Conservation (phyloP, 345 rosid genomes). For the Trapa bicornis region DNA sequence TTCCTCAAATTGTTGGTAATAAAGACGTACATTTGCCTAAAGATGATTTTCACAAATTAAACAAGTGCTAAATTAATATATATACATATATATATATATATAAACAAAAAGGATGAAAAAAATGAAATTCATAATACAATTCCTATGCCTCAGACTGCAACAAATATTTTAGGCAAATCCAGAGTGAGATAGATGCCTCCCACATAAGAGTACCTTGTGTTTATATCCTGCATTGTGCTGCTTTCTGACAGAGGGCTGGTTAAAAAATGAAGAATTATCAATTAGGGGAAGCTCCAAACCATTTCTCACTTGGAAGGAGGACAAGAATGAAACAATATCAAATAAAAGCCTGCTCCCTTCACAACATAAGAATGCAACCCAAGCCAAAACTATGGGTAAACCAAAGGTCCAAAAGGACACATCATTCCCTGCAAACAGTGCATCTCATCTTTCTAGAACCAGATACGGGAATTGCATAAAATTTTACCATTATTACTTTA, state of each 20-base stretch:
- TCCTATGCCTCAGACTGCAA: neutral
- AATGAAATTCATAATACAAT: neutral
- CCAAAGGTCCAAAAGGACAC: neutral
- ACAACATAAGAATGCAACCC: neutral
- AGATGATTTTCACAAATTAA: slow-evolving; percentile 5
- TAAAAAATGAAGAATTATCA: neutral
- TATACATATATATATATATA: neutral
- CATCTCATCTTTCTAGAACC: neutral
- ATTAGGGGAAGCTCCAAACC: neutral
- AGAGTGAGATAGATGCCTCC: neutral
- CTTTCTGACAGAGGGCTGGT: slow-evolving; percentile 97
- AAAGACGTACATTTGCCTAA: slow-evolving; percentile 81
- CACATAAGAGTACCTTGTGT: slow-evolving; percentile 53
- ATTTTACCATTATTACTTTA: neutral
- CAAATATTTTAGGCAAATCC: neutral
- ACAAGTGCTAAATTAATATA: neutral
- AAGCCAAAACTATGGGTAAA: neutral
- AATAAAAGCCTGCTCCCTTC: neutral
- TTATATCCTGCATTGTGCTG: slow-evolving; percentile 99
- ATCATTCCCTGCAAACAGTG: neutral
- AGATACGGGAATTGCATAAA: neutral
- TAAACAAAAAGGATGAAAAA: neutral
- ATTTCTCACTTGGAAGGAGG: neutral
- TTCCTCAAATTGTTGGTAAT: slow-evolving; percentile 98
- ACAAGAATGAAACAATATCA: neutral